Evolutionary conservation across 2,329 filamentous ascomycete genomes (phyloP).

Genomic region (Aspergillus carbonarius): DNA sequence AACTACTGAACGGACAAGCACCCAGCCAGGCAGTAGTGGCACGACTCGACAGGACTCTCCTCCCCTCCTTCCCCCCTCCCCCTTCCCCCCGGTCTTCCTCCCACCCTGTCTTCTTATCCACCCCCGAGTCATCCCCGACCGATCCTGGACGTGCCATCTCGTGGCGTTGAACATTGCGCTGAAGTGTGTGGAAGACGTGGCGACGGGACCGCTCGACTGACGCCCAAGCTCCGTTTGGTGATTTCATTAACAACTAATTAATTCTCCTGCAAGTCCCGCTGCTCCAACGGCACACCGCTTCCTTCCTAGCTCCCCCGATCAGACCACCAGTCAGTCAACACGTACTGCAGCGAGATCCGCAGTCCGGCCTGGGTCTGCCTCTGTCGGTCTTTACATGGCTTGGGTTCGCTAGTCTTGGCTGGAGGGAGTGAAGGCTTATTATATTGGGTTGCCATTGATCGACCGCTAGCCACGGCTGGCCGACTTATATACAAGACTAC

Average conservation of each 20-base stretch:
- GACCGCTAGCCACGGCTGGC: background rate
- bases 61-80: background rate
- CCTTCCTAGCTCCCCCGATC: slow-evolving; percentile 11
- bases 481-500: background rate
- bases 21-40: background rate
- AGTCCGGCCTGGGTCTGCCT: slow-evolving; percentile 7
- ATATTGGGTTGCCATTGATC: slow-evolving; percentile 12
- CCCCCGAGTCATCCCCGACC: background rate
- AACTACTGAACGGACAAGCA: background rate
- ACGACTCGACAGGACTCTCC: background rate
- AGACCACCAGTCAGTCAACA: slow-evolving; percentile 17
- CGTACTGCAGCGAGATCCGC: slow-evolving; percentile 10
- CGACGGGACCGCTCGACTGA: slow-evolving; percentile 7
- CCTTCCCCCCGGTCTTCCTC: background rate
- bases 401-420: slow-evolving; percentile 8
- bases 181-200: background rate
- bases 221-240: slow-evolving; percentile 7
- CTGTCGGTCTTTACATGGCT: slow-evolving; percentile 16
- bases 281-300: slow-evolving; percentile 18
- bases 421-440: slow-evolving; percentile 8
- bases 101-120: background rate
- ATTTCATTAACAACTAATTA: background rate
- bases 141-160: background rate
- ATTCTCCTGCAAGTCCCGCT: slow-evolving; percentile 3
- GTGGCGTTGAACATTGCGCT: background rate